Base-by-base conservation (phyloP, 345 rosid species). In the Salix viminalis region DNA sequence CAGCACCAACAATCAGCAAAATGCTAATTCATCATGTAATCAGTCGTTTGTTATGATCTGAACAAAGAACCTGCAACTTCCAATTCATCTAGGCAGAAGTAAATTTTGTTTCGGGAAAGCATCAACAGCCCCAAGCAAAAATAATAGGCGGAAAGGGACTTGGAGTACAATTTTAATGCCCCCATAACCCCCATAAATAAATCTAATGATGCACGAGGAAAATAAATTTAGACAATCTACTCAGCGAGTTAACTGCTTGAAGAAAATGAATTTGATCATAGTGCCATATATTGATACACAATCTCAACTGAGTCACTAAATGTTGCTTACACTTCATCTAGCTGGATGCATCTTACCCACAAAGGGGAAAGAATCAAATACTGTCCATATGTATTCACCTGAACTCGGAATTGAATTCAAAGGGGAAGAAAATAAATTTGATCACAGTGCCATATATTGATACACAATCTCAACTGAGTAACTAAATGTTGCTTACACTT, bases 331-430 rank as follows among this genome's bases (percentile, higher is more conserved):
- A 32, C 7, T 30, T 15, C 41, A 32, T 50, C 44, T 58, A n/a
- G 32, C 15, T 30, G 21, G n/a, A 2, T 34, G 36, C 39, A 70
- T 70, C 24, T 13, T 28, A 3, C 37, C 48, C 13, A 13, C 32
- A 30, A n/a, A 3, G 36, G 8, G 36, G n/a, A 73, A 61, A 26
- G 26, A 11, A 73, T 65, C 65, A 14, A 8, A 34, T 12, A 42
- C 5, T 6, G 12, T 67, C 74, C 23, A 5, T n/a, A 70, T 69
- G 41, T 48, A 3, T 60, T 77, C 72, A 70, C 77, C 77, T 13
- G 10, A 79, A 61, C 36, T 73, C 74, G 0, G 70, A 73, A 58
- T 46, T 34, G 36, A 34, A 34, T 34, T 34, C 36, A 34, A 34
- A 34, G 36, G 36, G 36, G 36, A 34, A 34, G 36, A 34, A 34